These are phyloP conservation scores for Moniliella sp. DNA, from an alignment of 1,284 basidiomycete species.

Conservation along the genomic window DNA sequence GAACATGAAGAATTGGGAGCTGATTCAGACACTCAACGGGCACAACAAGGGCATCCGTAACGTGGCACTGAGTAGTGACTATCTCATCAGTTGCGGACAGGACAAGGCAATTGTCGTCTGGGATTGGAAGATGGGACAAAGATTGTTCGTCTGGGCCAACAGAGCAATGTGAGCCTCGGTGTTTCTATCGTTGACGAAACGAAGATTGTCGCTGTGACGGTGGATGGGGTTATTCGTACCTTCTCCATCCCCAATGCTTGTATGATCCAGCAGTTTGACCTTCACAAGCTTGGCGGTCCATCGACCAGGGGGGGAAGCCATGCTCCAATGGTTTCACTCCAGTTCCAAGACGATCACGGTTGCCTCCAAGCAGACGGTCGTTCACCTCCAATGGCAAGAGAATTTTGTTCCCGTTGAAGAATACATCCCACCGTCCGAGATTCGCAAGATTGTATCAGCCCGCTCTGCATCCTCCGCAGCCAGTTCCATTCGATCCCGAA, in stretches of 20 bases:
- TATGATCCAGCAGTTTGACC: slow-evolving; percentile 72
- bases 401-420: slow-evolving; percentile 29
- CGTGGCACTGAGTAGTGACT: slow-evolving; percentile 61
- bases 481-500: not conserved
- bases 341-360: slow-evolving; percentile 75
- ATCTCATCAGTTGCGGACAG: slow-evolving; percentile 67
- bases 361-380: slow-evolving; percentile 62
- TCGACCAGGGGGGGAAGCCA: not conserved
- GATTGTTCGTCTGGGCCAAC: slow-evolving; percentile 70
- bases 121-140: slow-evolving; percentile 49
- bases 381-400: slow-evolving; percentile 70
- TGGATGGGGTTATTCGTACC: slow-evolving; percentile 69
- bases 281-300: slow-evolving; percentile 52
- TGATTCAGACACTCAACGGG: slow-evolving; percentile 50
- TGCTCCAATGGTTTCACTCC: slow-evolving; percentile 57
- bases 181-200: slow-evolving; percentile 52
- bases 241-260: slow-evolving; percentile 66
- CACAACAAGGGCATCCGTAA: slow-evolving; percentile 46
- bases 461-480: not conserved
- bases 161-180: slow-evolving; percentile 72
- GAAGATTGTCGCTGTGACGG: slow-evolving; percentile 62
- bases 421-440: not conserved
- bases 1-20: slow-evolving; percentile 11
- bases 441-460: no score
- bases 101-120: slow-evolving; percentile 78